Percentiles rank a stretch among this genome's conserved stretches.
Evolutionary conservation across 495 filamentous ascomycete species (phyloP).

Genomic region (Aspergillus hancockii): DNA sequence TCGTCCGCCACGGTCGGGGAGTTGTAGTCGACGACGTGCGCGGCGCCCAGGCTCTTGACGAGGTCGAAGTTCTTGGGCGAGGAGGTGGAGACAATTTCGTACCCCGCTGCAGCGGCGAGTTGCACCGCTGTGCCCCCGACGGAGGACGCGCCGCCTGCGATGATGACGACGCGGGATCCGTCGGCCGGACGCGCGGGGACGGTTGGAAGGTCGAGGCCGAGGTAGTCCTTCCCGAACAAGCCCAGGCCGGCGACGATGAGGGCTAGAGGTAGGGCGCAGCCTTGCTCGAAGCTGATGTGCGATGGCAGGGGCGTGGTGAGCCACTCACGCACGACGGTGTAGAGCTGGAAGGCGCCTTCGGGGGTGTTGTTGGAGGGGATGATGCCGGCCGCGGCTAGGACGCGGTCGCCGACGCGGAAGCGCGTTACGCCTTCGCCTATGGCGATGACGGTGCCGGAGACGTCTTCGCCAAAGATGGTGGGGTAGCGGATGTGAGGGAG

Average conservation of each 20-base stretch:
- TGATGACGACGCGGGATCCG: too few relatives aligned
- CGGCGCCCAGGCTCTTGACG: too few relatives aligned
- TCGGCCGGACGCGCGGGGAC: too few relatives aligned
- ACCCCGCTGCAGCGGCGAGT: too few relatives aligned
- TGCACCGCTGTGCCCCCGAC: too few relatives aligned
- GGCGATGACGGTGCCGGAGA: not conserved
- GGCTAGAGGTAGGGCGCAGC: constrained; percentile 44
- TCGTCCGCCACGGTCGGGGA: too few relatives aligned
- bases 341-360: constrained; percentile 25
- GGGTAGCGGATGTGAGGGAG: not conserved
- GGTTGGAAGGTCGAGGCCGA: constrained; percentile 40
- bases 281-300: constrained; percentile 18
- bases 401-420: not conserved
- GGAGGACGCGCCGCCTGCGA: too few relatives aligned
- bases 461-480: not conserved
- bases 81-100: too few relatives aligned
- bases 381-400: not conserved
- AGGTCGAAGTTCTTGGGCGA: too few relatives aligned
- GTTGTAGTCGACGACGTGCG: too few relatives aligned
- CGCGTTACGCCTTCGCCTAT: not conserved
- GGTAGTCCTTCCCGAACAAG: constrained; percentile 45
- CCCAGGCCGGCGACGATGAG: constrained; percentile 51
- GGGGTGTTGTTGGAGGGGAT: not conserved
- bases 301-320: not conserved
- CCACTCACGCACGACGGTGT: constrained; percentile 15